A percentile compares a stretch with the other conserved stretches of the same genome.
These are phyloP conservation scores for Saturnispora sanitii DNA, from an alignment of 805 yeast species.

Conservation along the genomic window DNA sequence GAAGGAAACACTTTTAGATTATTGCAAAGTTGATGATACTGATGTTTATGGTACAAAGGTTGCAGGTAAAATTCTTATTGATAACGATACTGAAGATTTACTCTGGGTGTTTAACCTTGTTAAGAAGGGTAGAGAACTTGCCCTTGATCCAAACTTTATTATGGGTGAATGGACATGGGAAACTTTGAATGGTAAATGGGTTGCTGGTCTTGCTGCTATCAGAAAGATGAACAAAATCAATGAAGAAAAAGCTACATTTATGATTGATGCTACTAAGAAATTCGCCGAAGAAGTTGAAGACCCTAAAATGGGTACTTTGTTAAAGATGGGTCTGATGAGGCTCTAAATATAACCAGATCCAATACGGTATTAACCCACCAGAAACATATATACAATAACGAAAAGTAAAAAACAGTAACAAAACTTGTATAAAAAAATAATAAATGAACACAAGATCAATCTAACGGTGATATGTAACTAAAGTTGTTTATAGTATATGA, in stretches of 20 bases:
- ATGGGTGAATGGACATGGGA: constrained; percentile 11
- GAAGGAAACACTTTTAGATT: constrained; percentile 41
- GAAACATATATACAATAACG: too few species aligned
- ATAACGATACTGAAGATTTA: constrained; percentile 30
- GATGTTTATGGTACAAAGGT: constrained; percentile 51
- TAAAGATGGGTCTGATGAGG: constrained; percentile 13
- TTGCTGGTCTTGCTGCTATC: constrained; percentile 10
- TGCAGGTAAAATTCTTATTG: constrained; percentile 20
- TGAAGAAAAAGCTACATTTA: constrained; percentile 1
- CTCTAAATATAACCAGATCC: constrained; percentile 2
- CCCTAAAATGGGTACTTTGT: constrained; percentile 9
- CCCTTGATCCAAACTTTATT: constrained; percentile 8
- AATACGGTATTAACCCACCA: too few species aligned
- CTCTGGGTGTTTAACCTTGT: constrained; percentile 15
- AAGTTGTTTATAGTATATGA: too few species aligned
- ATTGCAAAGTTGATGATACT: constrained; percentile 35
- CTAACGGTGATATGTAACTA: too few species aligned
- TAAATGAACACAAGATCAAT: too few species aligned
- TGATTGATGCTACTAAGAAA: constrained; percentile 5
- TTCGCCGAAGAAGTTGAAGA: constrained; percentile 11
- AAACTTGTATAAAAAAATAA: too few species aligned
- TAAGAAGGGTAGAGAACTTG: constrained; percentile 8
- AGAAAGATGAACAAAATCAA: constrained; percentile 12
- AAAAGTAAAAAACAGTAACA: too few species aligned
- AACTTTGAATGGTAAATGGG: constrained; percentile 11